These are phyloP conservation scores for Papiliotrema nemorosa DNA, from an alignment of 1,284 basidiomycete species.

Conservation along the genomic window DNA sequence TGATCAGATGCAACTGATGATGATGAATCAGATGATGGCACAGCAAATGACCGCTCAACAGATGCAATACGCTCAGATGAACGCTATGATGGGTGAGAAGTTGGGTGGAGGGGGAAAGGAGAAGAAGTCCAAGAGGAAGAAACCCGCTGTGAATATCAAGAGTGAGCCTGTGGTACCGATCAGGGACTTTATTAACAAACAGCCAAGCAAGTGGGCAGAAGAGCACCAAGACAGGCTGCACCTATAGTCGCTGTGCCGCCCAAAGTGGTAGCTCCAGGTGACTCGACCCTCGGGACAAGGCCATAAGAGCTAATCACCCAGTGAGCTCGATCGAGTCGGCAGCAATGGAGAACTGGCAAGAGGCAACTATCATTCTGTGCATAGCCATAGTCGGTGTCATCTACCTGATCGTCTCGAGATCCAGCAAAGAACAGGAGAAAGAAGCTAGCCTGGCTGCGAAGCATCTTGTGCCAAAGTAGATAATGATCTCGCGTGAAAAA, in stretches of 20 bases:
- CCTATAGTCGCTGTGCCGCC: not conserved
- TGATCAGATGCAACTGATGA: conserved; percentile 30
- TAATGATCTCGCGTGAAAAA: too few species aligned
- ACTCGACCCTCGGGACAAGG: not conserved
- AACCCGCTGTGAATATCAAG: conserved; percentile 20
- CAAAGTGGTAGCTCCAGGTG: not conserved
- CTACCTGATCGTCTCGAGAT: conserved; percentile 28
- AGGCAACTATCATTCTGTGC: conserved; percentile 37
- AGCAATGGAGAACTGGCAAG: conserved; percentile 36
- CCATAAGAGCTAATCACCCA: not conserved
- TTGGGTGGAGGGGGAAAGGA: not conserved
- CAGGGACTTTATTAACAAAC: not conserved
- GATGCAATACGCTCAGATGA: conserved; percentile 34
- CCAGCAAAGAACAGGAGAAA: conserved; percentile 18
- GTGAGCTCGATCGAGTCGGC: conserved; percentile 7
- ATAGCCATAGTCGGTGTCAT: conserved; percentile 33
- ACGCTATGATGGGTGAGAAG: conserved; percentile 13
- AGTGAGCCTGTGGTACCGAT: conserved; percentile 14
- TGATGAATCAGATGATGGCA: conserved; percentile 40
- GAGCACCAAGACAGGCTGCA: not conserved
- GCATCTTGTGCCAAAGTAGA: conserved; percentile 15
- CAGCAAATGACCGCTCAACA: conserved; percentile 36
- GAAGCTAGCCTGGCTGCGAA: conserved; percentile 15
- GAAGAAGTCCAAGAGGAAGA: not conserved
- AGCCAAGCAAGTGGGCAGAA: not conserved